These are phyloP conservation scores for Neonectria punicea DNA, from an alignment of 2,329 filamentous ascomycete genomes.

Conservation along the genomic window DNA sequence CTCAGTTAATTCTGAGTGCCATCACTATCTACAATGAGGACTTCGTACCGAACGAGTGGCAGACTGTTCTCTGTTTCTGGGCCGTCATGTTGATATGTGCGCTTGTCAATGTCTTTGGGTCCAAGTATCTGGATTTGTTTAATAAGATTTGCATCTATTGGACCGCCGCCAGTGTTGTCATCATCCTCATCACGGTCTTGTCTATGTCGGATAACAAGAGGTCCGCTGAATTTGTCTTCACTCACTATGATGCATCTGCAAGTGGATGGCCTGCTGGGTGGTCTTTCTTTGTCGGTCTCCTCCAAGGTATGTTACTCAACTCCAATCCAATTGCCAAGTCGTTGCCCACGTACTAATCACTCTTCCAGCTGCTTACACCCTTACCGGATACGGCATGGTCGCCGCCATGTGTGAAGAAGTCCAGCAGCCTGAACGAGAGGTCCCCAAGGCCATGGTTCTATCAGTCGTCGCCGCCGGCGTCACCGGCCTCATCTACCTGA, in stretches of 20 bases:
- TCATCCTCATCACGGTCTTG: conserved; percentile 76
- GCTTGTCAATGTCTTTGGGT: conserved; percentile 72
- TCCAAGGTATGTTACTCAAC: conserved; percentile 53
- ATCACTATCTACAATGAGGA: conserved; percentile 70
- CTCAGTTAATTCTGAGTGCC: conserved; percentile 73
- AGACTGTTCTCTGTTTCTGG: conserved; percentile 79
- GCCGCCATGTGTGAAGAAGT: conserved; percentile 68
- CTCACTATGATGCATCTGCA: conserved; percentile 73
- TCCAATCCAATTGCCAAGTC: conserved; percentile 49
- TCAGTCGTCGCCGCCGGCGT: conserved; percentile 71
- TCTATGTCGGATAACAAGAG: conserved; percentile 72
- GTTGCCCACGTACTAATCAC: conserved; percentile 12
- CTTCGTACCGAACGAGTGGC: conserved; percentile 71
- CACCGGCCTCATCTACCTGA: conserved; percentile 71
- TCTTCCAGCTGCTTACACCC: conserved; percentile 48
- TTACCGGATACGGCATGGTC: conserved; percentile 61
- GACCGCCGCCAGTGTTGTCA: conserved; percentile 73
- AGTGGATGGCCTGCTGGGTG: conserved; percentile 76
- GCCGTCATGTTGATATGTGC: conserved; percentile 71
- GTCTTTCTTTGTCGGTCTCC: conserved; percentile 63
- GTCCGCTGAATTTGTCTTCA: conserved; percentile 72
- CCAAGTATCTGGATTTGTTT: conserved; percentile 67
- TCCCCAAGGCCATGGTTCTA: conserved; percentile 73
- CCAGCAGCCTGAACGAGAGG: conserved; percentile 66
- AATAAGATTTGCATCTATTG: conserved; percentile 78